phyloP scores from a whole-genome alignment of 257 asterid species.

The Plantago major region DNA sequence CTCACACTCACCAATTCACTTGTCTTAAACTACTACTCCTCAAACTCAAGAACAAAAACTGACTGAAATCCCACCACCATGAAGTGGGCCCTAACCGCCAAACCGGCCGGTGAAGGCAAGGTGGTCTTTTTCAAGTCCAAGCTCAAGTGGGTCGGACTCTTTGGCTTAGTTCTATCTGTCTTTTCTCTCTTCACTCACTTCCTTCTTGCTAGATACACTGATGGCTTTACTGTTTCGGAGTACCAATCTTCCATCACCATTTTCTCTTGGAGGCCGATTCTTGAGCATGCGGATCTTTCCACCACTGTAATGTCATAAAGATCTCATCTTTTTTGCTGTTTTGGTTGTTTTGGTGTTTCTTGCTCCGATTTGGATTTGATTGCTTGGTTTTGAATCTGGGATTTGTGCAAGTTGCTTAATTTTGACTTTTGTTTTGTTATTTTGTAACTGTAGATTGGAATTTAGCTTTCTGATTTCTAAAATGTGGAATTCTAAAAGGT shows the following conservation, averaged over 20 bases:
- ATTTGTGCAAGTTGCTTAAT: constrained; percentile 3
- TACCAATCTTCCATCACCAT: constrained; percentile 80
- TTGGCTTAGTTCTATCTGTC: constrained; percentile 74
- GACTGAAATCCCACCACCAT: constrained; percentile 20
- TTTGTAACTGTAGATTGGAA: neutral
- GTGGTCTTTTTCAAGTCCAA: constrained; percentile 69
- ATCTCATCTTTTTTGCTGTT: constrained; percentile 31
- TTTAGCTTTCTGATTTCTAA: constrained; percentile 15
- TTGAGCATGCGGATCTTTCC: constrained; percentile 53
- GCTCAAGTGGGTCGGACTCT: constrained; percentile 76
- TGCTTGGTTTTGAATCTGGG: constrained; percentile 28
- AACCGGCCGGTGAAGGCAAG: constrained; percentile 44
- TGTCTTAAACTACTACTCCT: no score
- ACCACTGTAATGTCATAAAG: constrained; percentile 54
- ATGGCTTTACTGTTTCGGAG: constrained; percentile 57
- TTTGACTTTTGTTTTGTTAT: neutral
- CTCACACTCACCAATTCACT: no score
- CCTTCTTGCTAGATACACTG: constrained; percentile 77
- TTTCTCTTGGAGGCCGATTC: constrained; percentile 88
- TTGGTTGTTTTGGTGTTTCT: neutral
- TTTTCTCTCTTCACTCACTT: constrained; percentile 81
- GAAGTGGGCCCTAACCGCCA: constrained; percentile 56
- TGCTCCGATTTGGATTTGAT: constrained; percentile 8
- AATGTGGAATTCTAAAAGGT: neutral
- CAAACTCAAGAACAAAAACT: no score